Evolutionary conservation across 2,329 filamentous ascomycete species (phyloP).

Genomic region (Colletotrichum gloeosporioides): DNA sequence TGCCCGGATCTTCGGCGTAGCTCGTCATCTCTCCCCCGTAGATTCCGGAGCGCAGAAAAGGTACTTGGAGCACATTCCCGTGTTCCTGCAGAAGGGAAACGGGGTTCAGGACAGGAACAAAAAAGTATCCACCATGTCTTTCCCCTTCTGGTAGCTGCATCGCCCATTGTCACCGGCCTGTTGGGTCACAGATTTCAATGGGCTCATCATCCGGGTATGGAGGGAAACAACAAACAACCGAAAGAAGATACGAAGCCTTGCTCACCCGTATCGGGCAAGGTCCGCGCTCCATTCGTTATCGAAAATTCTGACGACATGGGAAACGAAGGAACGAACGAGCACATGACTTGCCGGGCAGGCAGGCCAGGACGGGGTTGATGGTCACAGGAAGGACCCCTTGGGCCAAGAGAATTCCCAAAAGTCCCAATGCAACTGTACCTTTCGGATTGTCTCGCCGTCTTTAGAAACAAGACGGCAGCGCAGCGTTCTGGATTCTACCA

Average conservation of each 20-base stretch:
- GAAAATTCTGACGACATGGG: not conserved
- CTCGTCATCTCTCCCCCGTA: not conserved
- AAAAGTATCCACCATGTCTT: not conserved
- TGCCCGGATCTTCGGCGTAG: not conserved
- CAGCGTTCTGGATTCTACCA: not conserved
- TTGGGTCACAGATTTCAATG: not conserved
- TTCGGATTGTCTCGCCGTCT: not conserved
- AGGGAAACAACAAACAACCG: not conserved
- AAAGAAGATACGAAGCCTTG: not conserved
- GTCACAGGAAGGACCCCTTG: not conserved
- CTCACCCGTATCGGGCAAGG: not conserved
- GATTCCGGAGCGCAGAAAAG: not conserved
- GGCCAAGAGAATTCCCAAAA: not conserved
- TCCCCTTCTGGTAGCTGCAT: not conserved
- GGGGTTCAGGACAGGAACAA: not conserved
- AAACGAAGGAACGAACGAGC: not conserved
- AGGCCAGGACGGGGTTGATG: too few species aligned
- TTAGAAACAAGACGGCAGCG: not conserved
- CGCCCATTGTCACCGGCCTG: not conserved
- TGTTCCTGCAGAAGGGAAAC: not conserved
- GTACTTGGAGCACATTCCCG: not conserved
- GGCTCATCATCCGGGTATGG: not conserved
- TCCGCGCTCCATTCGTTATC: not conserved
- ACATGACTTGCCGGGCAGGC: not conserved
- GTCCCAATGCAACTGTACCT: conserved; percentile 11